Conservation (phyloP, 2,329 filamentous ascomycete species). For the Metarhizium anisopliae region DNA sequence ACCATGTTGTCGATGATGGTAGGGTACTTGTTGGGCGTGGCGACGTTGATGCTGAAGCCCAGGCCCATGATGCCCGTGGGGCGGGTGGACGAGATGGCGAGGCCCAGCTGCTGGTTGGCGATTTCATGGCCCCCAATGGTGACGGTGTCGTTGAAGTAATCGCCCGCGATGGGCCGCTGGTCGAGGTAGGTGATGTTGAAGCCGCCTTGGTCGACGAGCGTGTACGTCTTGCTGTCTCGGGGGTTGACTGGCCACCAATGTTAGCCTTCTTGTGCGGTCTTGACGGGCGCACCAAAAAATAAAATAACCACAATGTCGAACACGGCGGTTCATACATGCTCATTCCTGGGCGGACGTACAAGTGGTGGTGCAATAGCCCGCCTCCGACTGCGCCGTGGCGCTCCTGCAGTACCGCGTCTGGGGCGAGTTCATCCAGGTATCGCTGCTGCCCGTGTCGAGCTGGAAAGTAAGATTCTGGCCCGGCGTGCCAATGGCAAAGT, state of each 20-base stretch:
- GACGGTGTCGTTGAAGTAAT: conserved; percentile 50
- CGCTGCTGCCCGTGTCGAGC: conserved; percentile 55
- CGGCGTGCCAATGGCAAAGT: conserved; percentile 51
- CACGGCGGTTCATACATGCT: neutral
- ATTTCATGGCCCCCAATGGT: conserved; percentile 38
- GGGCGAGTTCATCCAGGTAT: conserved; percentile 52
- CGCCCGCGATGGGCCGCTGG: conserved; percentile 41
- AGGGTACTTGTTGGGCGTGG: conserved; percentile 33
- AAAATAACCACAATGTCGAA: too few relatives aligned
- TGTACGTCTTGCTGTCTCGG: conserved; percentile 37
- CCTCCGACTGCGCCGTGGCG: conserved; percentile 20
- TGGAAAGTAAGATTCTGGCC: conserved; percentile 43
- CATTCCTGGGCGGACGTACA: neutral
- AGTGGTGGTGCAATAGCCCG: neutral
- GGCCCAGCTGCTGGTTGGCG: conserved; percentile 44
- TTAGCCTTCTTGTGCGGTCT: neutral
- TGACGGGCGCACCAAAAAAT: too few relatives aligned
- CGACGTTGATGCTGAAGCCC: conserved; percentile 44
- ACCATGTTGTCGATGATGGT: conserved; percentile 59
- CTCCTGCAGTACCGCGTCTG: conserved; percentile 51
- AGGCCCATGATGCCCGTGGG: conserved; percentile 50
- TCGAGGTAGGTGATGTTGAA: conserved; percentile 57
- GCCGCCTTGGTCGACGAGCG: conserved; percentile 28
- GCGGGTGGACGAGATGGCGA: conserved; percentile 38
- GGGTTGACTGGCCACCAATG: conserved; percentile 24